These are phyloP conservation scores for Trichomonas vaginalis DNA, from an alignment of 208 protist species.

Conservation along the genomic window DNA sequence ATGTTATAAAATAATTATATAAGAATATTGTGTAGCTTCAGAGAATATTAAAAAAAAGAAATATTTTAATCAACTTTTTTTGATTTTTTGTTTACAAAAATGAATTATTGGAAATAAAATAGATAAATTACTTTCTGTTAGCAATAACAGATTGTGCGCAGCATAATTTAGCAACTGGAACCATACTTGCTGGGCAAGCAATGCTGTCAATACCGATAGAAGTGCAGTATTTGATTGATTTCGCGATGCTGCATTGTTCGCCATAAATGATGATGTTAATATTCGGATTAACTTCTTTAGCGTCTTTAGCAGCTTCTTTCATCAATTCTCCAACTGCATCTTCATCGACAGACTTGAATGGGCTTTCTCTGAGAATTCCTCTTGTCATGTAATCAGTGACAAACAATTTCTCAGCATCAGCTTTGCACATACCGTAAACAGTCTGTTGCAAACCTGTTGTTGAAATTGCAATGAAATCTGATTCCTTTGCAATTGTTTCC, in stretches of 20 bases:
- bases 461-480: background rate
- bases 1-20: too few species aligned
- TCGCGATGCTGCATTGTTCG: background rate
- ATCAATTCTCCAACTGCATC: background rate
- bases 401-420: background rate
- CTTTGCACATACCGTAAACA: background rate
- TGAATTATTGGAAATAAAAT: too few species aligned
- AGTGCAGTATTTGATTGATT: background rate
- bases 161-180: background rate
- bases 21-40: too few species aligned
- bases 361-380: background rate
- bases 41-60: too few species aligned
- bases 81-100: too few species aligned
- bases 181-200: background rate
- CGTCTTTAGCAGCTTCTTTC: background rate
- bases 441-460: background rate
- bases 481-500: background rate
- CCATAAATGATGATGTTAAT: background rate
- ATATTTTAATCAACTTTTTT: too few species aligned
- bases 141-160: background rate
- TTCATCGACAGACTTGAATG: background rate
- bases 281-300: background rate
- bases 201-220: background rate
- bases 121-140: background rate
- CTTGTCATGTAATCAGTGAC: background rate